These are phyloP conservation scores for Aspergillus unguis DNA, from an alignment of 2,329 filamentous ascomycete genomes.

Conservation along the genomic window DNA sequence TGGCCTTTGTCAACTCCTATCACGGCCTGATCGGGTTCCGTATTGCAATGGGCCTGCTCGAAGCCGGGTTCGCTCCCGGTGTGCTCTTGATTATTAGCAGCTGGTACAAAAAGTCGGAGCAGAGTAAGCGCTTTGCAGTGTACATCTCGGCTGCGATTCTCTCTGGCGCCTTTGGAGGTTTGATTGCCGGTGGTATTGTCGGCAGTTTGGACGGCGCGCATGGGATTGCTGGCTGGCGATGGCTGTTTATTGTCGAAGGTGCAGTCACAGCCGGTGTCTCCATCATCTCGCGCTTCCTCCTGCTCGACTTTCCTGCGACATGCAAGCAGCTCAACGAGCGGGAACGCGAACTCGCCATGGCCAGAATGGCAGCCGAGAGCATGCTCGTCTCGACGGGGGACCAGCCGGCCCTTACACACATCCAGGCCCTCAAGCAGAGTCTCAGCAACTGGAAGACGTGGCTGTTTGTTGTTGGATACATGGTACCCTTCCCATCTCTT, in stretches of 20 bases:
- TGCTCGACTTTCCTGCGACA: conserved; percentile 51
- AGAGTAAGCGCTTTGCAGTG: not conserved
- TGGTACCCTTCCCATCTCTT: conserved; percentile 14
- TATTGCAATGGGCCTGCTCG: not conserved
- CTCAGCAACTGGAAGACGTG: conserved; percentile 36
- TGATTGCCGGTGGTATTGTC: not conserved
- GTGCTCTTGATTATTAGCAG: not conserved
- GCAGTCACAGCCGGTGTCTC: conserved; percentile 46
- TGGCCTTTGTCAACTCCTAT: not conserved
- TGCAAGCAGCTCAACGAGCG: conserved; percentile 39
- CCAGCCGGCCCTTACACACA: conserved; percentile 15
- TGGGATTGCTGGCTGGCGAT: conserved; percentile 5
- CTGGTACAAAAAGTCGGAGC: conserved; percentile 1
- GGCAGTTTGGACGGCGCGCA: not conserved
- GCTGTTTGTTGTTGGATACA: conserved; percentile 43
- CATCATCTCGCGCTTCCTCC: conserved; percentile 43
- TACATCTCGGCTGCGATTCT: conserved; percentile 3
- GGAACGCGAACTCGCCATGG: conserved; percentile 23
- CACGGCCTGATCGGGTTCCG: not conserved
- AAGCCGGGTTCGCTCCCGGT: not conserved
- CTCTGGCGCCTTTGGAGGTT: not conserved
- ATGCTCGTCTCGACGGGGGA: conserved; percentile 18
- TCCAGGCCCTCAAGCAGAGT: conserved; percentile 17
- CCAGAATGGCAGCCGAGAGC: conserved; percentile 20
- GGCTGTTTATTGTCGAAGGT: conserved; percentile 1